These are phyloP conservation scores for Solanum hybrid DNA, from an alignment of 305 asterid genomes.

Conservation along the genomic window DNA sequence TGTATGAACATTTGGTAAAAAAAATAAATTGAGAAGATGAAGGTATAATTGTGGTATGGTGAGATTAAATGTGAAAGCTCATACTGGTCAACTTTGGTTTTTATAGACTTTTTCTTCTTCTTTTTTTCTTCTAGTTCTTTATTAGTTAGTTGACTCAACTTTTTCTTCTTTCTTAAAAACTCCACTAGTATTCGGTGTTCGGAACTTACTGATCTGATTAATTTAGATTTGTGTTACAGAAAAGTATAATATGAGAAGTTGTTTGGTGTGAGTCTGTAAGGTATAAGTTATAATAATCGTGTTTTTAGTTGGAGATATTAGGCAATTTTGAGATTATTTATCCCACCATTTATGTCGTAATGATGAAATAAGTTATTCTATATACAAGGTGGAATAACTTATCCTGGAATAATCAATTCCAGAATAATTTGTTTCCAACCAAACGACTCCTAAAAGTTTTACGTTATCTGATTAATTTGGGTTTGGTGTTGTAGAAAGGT, in stretches of 20 bases:
- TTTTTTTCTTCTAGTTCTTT: background rate
- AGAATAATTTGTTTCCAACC: too few species aligned
- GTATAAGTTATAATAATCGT: too few species aligned
- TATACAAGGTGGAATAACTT: too few species aligned
- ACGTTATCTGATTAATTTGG: too few species aligned
- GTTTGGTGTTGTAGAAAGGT: too few species aligned
- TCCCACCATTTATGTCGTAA: background rate
- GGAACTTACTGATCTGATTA: background rate
- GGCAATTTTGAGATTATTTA: too few species aligned
- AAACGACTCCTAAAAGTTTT: too few species aligned
- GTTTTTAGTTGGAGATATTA: background rate
- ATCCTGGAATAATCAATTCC: too few species aligned
- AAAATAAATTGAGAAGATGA: background rate
- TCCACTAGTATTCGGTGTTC: background rate
- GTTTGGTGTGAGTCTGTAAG: background rate
- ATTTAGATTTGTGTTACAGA: accelerated
- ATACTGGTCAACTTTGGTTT: background rate
- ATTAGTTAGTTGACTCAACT: background rate
- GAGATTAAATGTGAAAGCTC: background rate
- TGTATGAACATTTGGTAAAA: background rate
- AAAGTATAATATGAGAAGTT: too few species aligned
- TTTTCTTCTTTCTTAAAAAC: background rate
- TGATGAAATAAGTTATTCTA: too few species aligned
- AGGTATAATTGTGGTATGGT: background rate
- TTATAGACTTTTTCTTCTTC: background rate